Base-by-base conservation (phyloP, 2,329 filamentous ascomycete genomes). In the Colletotrichum higginsianum region DNA sequence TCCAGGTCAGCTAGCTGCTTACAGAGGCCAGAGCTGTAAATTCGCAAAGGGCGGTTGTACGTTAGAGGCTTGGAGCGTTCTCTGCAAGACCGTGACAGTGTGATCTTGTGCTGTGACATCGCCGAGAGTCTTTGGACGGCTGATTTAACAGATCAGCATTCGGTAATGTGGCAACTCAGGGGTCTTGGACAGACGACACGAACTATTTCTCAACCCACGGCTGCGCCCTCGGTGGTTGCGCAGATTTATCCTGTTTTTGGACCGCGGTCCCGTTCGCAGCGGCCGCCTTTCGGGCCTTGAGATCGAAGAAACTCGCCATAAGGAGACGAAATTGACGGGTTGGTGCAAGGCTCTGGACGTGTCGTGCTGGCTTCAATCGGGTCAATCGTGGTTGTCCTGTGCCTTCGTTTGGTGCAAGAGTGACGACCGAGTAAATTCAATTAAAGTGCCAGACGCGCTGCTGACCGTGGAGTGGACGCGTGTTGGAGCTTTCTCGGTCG, bases 191-290 rank as follows among this genome's bases (percentile, higher is more conserved):
- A 50, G 80, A 38, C 67, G 40, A 21, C 47, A 73, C 88, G 74
- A 86, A 98, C 96, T 98, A 98, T 93, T 98, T 98, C 86, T 98
- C 96, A 64, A 98, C 96, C 96, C 96, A 99, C 78, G 96, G 96
- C 79, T 98, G 96, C 76, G 91, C 86, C 78, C 89, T 89, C 75
- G 87, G 87, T 40, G 86, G 79, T 89, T 92, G 78, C 86, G 87
- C 70, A 85, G 88, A 76, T 75, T 87, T 88, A 73, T 91, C 88
- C 66, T 86, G 82, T 82, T 96, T 97, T 64, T 88, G 88, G 55
- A 92, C 90, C 23, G 88, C 83, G 70, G 84, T 80, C 61, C 87
- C 88, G 81, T 90, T 92, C 50, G 89, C 85, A 16, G 93, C 91
- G 13, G 91, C 93, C 65, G 92, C 93, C 79, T 94, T 94, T 46